These are phyloP conservation scores for Fusarium sp. DNA, from an alignment of 2,329 filamentous ascomycete genomes.

Conservation along the genomic window DNA sequence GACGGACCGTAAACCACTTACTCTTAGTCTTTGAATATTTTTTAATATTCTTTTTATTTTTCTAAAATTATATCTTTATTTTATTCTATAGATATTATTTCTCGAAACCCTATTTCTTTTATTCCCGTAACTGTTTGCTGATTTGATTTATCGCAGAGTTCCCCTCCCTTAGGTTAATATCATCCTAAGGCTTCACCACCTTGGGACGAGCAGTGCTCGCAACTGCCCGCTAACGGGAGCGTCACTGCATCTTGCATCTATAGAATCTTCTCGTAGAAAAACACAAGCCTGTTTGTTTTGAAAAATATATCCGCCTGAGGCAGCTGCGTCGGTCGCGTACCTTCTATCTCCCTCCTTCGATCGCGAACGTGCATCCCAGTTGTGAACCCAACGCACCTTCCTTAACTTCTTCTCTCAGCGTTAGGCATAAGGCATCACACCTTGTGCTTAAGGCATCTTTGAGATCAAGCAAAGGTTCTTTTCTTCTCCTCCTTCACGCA, in stretches of 20 bases:
- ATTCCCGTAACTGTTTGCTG: not conserved
- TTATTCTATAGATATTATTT: not conserved
- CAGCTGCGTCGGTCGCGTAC: constrained; percentile 6
- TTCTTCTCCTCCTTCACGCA: not conserved
- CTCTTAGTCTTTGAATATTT: not conserved
- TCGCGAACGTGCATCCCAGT: not conserved
- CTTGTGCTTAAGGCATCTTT: not conserved
- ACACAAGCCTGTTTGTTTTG: not conserved
- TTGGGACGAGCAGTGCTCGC: constrained; percentile 12
- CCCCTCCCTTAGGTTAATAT: not conserved
- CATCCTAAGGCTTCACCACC: not conserved
- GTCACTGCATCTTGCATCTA: not conserved
- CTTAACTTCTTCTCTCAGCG: not conserved
- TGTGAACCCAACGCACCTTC: constrained; percentile 11
- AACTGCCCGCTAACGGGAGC: constrained; percentile 13
- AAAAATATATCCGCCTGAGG: not conserved
- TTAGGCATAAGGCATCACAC: not conserved
- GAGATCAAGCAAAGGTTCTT: not conserved
- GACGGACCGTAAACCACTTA: not conserved
- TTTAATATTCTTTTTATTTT: not conserved
- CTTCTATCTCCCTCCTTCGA: not conserved
- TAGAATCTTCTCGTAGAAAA: not conserved
- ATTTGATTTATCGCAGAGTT: not conserved
- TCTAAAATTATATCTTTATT: not conserved
- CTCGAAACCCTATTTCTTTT: not conserved